Evolutionary conservation across 139 green algal genomes (phyloP).

Genomic region (Diplosphaera chodatii): DNA sequence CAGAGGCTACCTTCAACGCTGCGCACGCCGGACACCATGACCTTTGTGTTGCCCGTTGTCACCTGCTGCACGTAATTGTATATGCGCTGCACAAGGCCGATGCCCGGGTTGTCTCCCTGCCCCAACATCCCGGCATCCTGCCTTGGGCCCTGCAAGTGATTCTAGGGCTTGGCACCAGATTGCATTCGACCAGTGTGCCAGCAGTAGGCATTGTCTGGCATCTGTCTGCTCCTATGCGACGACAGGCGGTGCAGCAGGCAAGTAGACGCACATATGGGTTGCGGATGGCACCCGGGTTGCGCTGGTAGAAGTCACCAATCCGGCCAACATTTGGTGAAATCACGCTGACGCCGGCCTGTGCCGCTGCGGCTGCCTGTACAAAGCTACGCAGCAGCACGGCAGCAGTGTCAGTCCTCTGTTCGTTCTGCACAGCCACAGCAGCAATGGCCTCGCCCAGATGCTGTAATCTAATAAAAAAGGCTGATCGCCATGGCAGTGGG

Average conservation of each 20-base stretch:
- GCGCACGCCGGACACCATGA: conserved; percentile 77
- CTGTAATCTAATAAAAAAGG: too few relatives aligned
- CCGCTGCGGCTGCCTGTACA: conserved; percentile 61
- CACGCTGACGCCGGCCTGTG: conserved; percentile 66
- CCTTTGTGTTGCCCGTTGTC: conserved; percentile 46
- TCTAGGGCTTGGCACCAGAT: not conserved
- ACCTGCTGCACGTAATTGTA: conserved; percentile 62
- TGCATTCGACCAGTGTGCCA: too few relatives aligned
- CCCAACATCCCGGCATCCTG: conserved; percentile 43
- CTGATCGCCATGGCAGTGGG: too few relatives aligned
- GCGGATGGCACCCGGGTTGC: conserved; percentile 64
- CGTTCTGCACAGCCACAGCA: too few relatives aligned
- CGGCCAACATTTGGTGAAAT: conserved; percentile 71
- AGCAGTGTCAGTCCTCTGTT: not conserved
- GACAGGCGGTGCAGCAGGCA: not conserved
- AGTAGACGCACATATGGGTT: conserved; percentile 52
- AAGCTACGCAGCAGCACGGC: conserved; percentile 41
- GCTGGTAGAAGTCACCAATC: conserved; percentile 80
- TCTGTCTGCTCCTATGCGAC: too few relatives aligned
- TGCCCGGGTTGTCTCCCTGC: conserved; percentile 52
- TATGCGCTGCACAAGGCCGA: conserved; percentile 57
- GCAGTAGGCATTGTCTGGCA: too few relatives aligned
- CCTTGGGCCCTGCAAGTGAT: conserved; percentile 45
- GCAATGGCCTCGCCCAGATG: too few relatives aligned
- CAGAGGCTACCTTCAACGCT: conserved; percentile 32